A percentile compares a stretch with the other conserved stretches of the same genome.
These are phyloP conservation scores for Colletotrichum sp. DNA, from an alignment of 2,329 filamentous ascomycete species.

Conservation along the genomic window DNA sequence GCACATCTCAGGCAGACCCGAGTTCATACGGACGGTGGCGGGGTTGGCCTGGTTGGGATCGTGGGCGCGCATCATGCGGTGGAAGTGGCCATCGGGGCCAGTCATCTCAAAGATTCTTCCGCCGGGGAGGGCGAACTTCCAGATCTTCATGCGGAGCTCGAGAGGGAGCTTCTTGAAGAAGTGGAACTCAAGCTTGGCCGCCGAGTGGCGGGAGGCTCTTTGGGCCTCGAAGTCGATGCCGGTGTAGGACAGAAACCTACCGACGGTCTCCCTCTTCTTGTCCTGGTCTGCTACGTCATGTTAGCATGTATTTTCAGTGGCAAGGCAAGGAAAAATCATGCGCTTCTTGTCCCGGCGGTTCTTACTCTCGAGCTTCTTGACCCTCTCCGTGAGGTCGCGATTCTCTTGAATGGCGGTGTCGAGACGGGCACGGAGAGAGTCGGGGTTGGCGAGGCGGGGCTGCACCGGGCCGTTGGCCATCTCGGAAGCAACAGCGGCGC, in stretches of 20 bases:
- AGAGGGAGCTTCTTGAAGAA: conserved; percentile 12
- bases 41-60: neutral
- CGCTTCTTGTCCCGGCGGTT: neutral
- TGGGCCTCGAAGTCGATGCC: neutral
- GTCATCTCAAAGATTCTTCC: conserved; percentile 16
- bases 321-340: neutral
- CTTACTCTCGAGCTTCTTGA: conserved; percentile 18
- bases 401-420: conserved; percentile 7
- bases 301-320: neutral
- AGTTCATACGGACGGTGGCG: neutral
- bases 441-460: neutral
- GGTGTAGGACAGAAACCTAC: neutral
- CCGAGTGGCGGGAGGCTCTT: neutral
- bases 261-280: neutral
- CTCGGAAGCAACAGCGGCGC: neutral
- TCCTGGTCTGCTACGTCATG: neutral
- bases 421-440: neutral
- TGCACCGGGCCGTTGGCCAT: neutral
- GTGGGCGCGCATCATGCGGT: conserved; percentile 2
- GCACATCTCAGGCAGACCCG: conserved; percentile 9
- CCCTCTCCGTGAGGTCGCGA: neutral
- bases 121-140: conserved; percentile 19
- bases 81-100: conserved; percentile 4
- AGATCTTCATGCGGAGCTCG: conserved; percentile 23
- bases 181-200: conserved; percentile 1